These are phyloP conservation scores for Sugiyamaella paludigena DNA, from an alignment of 1,139 yeast species.

Conservation along the genomic window DNA sequence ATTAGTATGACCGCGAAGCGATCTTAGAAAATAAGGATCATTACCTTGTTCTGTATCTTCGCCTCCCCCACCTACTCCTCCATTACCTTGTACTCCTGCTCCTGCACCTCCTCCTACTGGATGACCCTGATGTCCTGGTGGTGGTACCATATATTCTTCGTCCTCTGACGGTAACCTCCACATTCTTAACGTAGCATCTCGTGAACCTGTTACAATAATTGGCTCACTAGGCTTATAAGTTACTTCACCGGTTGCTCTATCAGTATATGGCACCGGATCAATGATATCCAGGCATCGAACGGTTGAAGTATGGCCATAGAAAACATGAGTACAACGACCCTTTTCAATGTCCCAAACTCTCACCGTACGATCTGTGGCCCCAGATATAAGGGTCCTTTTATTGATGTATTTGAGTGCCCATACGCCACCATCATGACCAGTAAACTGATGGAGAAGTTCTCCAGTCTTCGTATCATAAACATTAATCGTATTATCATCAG, in stretches of 20 bases:
- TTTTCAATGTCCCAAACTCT: constrained; percentile 83
- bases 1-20: constrained; percentile 79
- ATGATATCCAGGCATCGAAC: constrained; percentile 87
- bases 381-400: constrained; percentile 69
- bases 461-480: constrained; percentile 81
- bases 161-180: constrained; percentile 69
- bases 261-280: constrained; percentile 49
- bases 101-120: constrained; percentile 9
- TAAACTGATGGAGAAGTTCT: constrained; percentile 46
- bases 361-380: constrained; percentile 88
- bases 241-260: constrained; percentile 49
- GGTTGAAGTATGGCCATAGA: constrained; percentile 88
- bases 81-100: background rate
- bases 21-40: constrained; percentile 74
- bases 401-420: constrained; percentile 94
- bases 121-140: constrained; percentile 5
- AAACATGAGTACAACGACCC: constrained; percentile 78
- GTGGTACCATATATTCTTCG: constrained; percentile 18
- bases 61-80: background rate
- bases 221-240: constrained; percentile 63
- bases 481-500: constrained; percentile 80
- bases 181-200: constrained; percentile 84
- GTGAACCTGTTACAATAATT: constrained; percentile 76
- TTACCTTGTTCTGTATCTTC: constrained; percentile 7
- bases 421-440: constrained; percentile 96